Evolutionary conservation across 1,284 basidiomycete species (phyloP).

Genomic region (Ganoderma sinense): DNA sequence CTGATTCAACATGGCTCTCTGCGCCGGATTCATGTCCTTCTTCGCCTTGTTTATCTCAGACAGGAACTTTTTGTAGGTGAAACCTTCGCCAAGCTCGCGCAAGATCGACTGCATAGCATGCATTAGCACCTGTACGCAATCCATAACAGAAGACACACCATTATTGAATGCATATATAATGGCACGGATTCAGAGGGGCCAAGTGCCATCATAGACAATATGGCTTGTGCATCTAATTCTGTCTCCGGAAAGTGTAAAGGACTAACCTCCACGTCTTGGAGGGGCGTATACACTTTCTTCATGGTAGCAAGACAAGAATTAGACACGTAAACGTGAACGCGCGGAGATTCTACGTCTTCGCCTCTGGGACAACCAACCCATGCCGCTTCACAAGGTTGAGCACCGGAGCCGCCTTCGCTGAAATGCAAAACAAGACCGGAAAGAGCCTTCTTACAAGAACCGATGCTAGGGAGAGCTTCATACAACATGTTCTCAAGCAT

Average conservation of each 20-base stretch:
- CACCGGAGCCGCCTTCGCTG: conserved; percentile 65
- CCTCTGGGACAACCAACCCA: conserved; percentile 57
- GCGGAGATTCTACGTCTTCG: conserved; percentile 50
- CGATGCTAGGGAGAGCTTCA: conserved; percentile 52
- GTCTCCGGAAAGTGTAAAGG: conserved; percentile 65
- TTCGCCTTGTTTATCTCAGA: conserved; percentile 53
- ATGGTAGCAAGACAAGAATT: conserved; percentile 67
- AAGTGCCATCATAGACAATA: conserved; percentile 74
- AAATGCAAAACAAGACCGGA: conserved; percentile 73
- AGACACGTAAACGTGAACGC: conserved; percentile 68
- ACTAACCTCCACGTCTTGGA: conserved; percentile 59
- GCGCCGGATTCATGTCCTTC: conserved; percentile 58
- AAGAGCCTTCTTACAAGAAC: conserved; percentile 58
- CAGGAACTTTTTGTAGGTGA: conserved; percentile 55
- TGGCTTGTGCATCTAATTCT: conserved; percentile 72
- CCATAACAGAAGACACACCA: conserved; percentile 49
- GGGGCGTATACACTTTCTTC: conserved; percentile 58
- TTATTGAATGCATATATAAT: conserved; percentile 69
- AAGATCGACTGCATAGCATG: conserved; percentile 44
- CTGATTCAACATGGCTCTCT: conserved; percentile 62
- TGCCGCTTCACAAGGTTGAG: conserved; percentile 70
- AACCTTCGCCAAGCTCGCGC: conserved; percentile 56
- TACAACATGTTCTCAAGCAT: conserved; percentile 75
- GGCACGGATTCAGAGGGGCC: conserved; percentile 63
- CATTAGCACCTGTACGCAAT: background rate